Evolutionary conservation across 345 rosid genomes (phyloP), one percentile per base, ranked within the genome.

Genomic region (Sonneratia caseolaris): DNA sequence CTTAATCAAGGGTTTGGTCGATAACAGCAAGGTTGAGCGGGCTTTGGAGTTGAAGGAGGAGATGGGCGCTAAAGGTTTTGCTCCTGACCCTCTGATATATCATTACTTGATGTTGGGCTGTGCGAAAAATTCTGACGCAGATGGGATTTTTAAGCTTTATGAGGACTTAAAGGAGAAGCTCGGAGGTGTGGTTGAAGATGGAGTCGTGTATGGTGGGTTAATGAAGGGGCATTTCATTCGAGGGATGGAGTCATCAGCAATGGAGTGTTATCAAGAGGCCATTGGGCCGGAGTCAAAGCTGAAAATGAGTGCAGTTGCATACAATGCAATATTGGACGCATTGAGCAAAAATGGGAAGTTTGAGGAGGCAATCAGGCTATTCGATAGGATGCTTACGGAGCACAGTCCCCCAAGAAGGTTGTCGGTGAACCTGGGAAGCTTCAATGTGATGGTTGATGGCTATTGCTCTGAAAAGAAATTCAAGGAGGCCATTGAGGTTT

Each of bases 31-130:
- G 81, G 53, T 90, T n/a, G 96, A 90, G 12, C 85, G 81, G 72
- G 98, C 97, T 3, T 22, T 88, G 81, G 95, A 90, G 86, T 74
- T 94, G 82, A 91, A 91, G 57, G 92, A 91, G 14, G 97, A 91
- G 68, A 94, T 91, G 88, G 45, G 68, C 32, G 86, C 74, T 35
- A 86, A 81, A 73, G 93, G 83, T 19, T 81, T 94, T 35, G 77
- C 81, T 35, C 83, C 91, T 0, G 95, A 91, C 76, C 89, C 96
- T 4, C 70, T 82, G 69, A 82, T 88, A 62, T 90, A 87, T 78
- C 90, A 89, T 72, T 84, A 85, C 82, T 77, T 94, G 77, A 91
- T 91, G 96, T 70, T 72, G 42, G 97, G 95, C 8, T 82, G 70
- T 65, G 86, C 80, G 37, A 88, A 74, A 77, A 84, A 71, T 47